Evolutionary conservation across 768 basidiomycete genomes (phyloP).

Genomic region (Chalciporus sphaerocephalus): DNA sequence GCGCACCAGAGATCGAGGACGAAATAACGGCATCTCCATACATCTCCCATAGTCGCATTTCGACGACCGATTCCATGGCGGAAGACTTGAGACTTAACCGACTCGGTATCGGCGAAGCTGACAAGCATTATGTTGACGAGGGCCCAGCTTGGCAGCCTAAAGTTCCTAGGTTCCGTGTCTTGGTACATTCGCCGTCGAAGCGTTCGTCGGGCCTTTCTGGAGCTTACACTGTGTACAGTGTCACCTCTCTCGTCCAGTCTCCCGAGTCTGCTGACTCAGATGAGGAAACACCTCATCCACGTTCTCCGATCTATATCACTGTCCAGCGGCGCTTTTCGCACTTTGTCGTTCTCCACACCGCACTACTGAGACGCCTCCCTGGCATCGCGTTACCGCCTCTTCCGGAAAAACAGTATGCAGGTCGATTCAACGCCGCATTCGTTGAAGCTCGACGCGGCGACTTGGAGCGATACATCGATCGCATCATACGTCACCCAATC

Average conservation of each 20-base stretch:
- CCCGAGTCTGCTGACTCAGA: slow-evolving; percentile 17
- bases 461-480: slow-evolving; percentile 70
- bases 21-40: slow-evolving; percentile 16
- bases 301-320: slow-evolving; percentile 54
- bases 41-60: slow-evolving; percentile 26
- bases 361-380: slow-evolving; percentile 62
- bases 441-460: slow-evolving; percentile 80
- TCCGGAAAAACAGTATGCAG: slow-evolving; percentile 82
- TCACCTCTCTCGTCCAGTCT: slow-evolving; percentile 50
- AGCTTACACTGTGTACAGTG: slow-evolving; percentile 69
- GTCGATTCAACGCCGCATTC: slow-evolving; percentile 75
- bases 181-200: slow-evolving; percentile 81
- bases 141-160: slow-evolving; percentile 73
- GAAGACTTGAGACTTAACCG: slow-evolving; percentile 39
- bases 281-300: slow-evolving; percentile 19
- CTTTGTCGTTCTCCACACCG: slow-evolving; percentile 73
- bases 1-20: slow-evolving; percentile 37
- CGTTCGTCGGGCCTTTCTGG: slow-evolving; percentile 60
- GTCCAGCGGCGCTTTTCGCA: slow-evolving; percentile 83
- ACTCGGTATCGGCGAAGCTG: slow-evolving; percentile 52
- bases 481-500: slow-evolving; percentile 70
- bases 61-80: slow-evolving; percentile 35
- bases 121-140: slow-evolving; percentile 65
- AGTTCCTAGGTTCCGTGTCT: slow-evolving; percentile 64
- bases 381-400: slow-evolving; percentile 77